A percentile compares a stretch with the other conserved stretches of the same genome.
Conservation (phyloP, 2,329 filamentous ascomycete genomes). For the Exophiala sideris region DNA sequence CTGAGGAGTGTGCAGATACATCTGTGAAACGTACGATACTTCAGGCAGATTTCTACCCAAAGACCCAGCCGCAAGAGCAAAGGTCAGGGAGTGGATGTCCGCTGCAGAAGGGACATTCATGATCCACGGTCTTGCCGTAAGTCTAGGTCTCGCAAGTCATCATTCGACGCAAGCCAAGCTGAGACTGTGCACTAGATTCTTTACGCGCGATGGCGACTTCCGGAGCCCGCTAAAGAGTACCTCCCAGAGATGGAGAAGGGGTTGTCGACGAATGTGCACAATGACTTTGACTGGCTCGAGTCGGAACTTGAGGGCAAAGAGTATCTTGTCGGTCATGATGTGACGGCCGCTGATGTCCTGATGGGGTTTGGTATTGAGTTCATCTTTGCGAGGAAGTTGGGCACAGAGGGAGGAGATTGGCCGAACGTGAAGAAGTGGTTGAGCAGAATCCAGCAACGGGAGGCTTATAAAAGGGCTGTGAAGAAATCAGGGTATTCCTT, state of each 20-base stretch:
- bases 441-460: slow-evolving; percentile 8
- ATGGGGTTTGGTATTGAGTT: slow-evolving; percentile 44
- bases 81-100: slow-evolving; percentile 44
- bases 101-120: slow-evolving; percentile 48
- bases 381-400: slow-evolving; percentile 33
- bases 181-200: slow-evolving; percentile 31
- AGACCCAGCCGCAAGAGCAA: slow-evolving; percentile 34
- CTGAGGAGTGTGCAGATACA: too few relatives aligned
- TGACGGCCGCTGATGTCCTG: slow-evolving; percentile 46
- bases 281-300: slow-evolving; percentile 47
- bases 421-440: slow-evolving; percentile 22
- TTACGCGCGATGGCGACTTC: slow-evolving; percentile 45
- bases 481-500: slow-evolving; percentile 25
- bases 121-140: slow-evolving; percentile 41
- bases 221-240: slow-evolving; percentile 28
- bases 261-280: slow-evolving; percentile 42
- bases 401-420: slow-evolving; percentile 17
- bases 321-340: slow-evolving; percentile 42
- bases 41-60: slow-evolving; percentile 37
- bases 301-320: slow-evolving; percentile 38
- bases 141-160: neutral
- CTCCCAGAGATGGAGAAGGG: slow-evolving; percentile 37
- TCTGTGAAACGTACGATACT: slow-evolving; percentile 47
- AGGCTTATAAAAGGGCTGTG: slow-evolving; percentile 24
- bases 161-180: neutral